These are phyloP conservation scores for Russula abietina DNA, from an alignment of 768 basidiomycete species.

Conservation along the genomic window DNA sequence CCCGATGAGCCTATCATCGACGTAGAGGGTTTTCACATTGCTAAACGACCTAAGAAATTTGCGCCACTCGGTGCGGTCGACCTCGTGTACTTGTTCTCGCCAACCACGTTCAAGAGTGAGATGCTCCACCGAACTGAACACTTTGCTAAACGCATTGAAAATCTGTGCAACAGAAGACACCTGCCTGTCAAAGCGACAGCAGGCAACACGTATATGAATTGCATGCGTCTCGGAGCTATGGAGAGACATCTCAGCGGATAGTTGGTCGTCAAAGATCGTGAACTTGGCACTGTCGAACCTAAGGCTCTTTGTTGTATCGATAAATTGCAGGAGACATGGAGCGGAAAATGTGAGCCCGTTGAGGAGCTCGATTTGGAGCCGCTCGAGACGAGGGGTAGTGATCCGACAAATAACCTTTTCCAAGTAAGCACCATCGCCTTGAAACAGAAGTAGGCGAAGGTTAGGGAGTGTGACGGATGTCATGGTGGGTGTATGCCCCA, in stretches of 20 bases:
- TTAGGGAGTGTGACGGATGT: background rate
- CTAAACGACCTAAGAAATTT: background rate
- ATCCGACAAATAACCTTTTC: background rate
- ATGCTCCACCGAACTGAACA: background rate
- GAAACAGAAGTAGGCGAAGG: background rate
- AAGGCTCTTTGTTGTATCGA: background rate
- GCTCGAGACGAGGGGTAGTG: background rate
- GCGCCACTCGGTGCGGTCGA: background rate
- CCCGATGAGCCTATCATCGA: background rate
- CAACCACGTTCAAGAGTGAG: background rate
- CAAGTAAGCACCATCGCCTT: background rate
- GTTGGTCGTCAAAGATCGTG: fast-evolving
- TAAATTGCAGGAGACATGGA: background rate
- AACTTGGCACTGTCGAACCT: background rate
- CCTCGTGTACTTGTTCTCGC: background rate
- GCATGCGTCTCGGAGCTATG: too few relatives aligned
- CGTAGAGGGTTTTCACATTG: background rate
- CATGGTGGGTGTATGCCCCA: background rate
- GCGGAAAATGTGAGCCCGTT: background rate
- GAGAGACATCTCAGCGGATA: background rate
- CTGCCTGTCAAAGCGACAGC: background rate
- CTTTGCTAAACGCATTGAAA: too few relatives aligned
- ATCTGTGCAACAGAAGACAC: background rate
- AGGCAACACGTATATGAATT: background rate
- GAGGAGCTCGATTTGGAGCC: background rate